Percentiles rank a stretch among this genome's conserved stretches.
Conservation (phyloP, 306 rosid genomes). For the Cicer chorassanicum region DNA sequence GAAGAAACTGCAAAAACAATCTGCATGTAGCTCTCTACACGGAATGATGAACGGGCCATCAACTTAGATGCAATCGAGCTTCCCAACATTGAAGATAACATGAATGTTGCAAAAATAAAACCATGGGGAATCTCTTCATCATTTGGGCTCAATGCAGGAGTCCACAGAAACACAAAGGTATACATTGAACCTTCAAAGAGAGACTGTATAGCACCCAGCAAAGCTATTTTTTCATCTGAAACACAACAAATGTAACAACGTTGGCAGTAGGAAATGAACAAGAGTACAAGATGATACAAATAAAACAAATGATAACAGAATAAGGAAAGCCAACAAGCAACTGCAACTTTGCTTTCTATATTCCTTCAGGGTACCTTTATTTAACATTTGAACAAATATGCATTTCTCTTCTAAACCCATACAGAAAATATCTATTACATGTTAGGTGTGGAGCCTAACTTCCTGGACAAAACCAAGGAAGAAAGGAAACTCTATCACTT, state of each 20-base stretch:
- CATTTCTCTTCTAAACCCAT: constrained; percentile 1
- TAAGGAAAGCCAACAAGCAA: constrained; percentile 13
- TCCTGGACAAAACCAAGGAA: constrained; percentile 21
- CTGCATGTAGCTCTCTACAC: constrained; percentile 93
- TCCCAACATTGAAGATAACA: constrained; percentile 97
- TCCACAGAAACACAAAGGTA: constrained; percentile 92
- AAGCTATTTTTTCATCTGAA: constrained; percentile 85
- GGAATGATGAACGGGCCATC: constrained; percentile 68
- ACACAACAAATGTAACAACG: constrained; percentile 34
- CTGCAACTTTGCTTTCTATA: constrained; percentile 6
- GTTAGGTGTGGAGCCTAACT: constrained; percentile 18
- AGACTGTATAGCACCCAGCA: constrained; percentile 92
- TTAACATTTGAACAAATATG: constrained; percentile 26
- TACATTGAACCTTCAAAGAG: constrained; percentile 97
- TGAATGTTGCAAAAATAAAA: constrained; percentile 89
- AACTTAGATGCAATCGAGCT: constrained; percentile 87
- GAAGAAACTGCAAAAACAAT: constrained; percentile 73
- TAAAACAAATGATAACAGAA: constrained; percentile 18
- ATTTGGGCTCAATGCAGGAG: constrained; percentile 95
- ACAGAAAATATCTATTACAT: constrained; percentile 14
- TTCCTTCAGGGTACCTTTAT: constrained; percentile 15
- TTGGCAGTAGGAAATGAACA: constrained; percentile 21
- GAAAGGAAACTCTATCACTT: background rate
- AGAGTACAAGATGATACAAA: constrained; percentile 23
- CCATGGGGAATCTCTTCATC: constrained; percentile 95